phyloP scores from a whole-genome alignment of 2,329 filamentous ascomycete genomes.

The Aspergillus clavatus region DNA sequence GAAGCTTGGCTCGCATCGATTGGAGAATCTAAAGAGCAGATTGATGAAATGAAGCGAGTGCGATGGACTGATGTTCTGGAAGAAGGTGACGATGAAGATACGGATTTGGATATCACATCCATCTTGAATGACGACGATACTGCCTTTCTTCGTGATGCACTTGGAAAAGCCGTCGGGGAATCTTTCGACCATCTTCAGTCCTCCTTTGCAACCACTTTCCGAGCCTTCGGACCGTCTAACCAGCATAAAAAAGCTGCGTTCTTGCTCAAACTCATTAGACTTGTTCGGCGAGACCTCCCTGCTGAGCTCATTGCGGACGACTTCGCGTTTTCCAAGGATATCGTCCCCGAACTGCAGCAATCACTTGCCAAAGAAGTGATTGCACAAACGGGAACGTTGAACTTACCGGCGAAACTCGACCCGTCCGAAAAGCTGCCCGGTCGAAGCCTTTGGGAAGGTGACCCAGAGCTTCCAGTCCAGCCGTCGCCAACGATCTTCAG shows the following conservation, averaged over 20 bases:
- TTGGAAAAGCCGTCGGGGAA: conserved; percentile 52
- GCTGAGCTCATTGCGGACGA: conserved; percentile 39
- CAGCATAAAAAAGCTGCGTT: conserved; percentile 55
- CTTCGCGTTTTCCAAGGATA: conserved; percentile 52
- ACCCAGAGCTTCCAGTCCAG: conserved; percentile 68
- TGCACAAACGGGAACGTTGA: conserved; percentile 40
- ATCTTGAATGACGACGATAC: conserved; percentile 70
- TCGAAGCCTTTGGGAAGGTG: conserved; percentile 73
- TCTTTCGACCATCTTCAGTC: conserved; percentile 54
- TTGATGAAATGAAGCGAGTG: conserved; percentile 31
- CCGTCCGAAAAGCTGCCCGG: conserved; percentile 52
- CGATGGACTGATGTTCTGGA: conserved; percentile 38
- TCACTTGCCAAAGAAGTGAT: conserved; percentile 55
- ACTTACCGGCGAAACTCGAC: conserved; percentile 41
- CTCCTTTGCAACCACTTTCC: conserved; percentile 40
- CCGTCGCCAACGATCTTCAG: conserved; percentile 71
- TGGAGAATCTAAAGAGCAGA: conserved; percentile 41
- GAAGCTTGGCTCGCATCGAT: conserved; percentile 69
- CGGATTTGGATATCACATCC: conserved; percentile 29
- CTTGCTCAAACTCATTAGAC: conserved; percentile 67
- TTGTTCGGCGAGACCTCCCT: conserved; percentile 65
- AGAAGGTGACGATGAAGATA: conserved; percentile 38
- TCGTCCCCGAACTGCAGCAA: conserved; percentile 62
- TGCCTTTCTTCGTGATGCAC: conserved; percentile 54
- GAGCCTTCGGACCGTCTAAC: conserved; percentile 44